Percentiles rank a stretch among this genome's conserved stretches.
phyloP scores from a whole-genome alignment of 108 stramenopile species.

The Cyclotella atomus region DNA sequence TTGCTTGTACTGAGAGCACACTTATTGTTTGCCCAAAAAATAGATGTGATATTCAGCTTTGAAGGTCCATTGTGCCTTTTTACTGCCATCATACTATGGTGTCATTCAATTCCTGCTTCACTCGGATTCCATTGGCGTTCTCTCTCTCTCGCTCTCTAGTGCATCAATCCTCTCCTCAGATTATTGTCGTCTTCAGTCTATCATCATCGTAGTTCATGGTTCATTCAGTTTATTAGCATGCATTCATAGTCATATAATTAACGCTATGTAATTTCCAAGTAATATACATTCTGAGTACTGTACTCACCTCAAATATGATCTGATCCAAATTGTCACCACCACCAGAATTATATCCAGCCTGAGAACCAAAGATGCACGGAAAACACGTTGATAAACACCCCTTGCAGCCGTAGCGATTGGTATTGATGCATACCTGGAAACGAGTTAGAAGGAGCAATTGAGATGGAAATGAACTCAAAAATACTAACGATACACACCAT shows the following conservation, averaged over 20 bases:
- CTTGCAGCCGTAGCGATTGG: slow-evolving; percentile 41
- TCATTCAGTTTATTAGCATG: not conserved
- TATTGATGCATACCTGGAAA: slow-evolving; percentile 37
- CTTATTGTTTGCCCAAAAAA: too few species aligned
- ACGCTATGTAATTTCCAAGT: not conserved
- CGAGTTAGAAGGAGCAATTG: not conserved
- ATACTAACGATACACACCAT: not conserved
- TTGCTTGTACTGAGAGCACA: too few species aligned
- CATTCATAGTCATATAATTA: not conserved
- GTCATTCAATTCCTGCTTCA: too few species aligned
- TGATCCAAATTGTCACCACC: slow-evolving; percentile 38
- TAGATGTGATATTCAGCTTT: too few species aligned
- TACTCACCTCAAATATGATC: slow-evolving; percentile 46
- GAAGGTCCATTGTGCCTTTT: too few species aligned
- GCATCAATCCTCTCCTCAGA: not conserved
- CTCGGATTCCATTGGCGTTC: too few species aligned
- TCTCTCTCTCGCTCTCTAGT: too few species aligned
- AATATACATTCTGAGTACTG: not conserved
- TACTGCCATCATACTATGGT: too few species aligned
- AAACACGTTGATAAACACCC: slow-evolving; percentile 32
- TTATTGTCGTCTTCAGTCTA: slow-evolving; percentile 9
- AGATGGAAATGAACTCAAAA: too few species aligned
- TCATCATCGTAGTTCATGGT: not conserved
- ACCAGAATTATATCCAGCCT: not conserved
- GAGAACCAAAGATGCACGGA: slow-evolving; percentile 26